Base-by-base conservation (phyloP, 352 stramenopile genomes). In the Globisporangium cylindrosporum region DNA sequence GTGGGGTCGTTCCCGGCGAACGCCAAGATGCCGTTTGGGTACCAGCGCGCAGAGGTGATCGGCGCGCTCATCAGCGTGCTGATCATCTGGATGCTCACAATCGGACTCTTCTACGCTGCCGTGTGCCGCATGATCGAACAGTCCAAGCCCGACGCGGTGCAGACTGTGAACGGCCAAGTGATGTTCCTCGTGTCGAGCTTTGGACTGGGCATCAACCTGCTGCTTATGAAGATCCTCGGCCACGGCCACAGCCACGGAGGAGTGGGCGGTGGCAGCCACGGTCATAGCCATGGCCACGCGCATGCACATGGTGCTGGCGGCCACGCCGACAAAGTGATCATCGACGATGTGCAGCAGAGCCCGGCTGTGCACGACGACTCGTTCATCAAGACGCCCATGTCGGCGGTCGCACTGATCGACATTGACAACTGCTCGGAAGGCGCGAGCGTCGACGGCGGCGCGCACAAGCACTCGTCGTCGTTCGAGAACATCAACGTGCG, bases 111-210 rank as follows among this genome's bases (percentile, higher is more conserved):
- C 3, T 92, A 90, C 34, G 93, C 98, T 61, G 98, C 97, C 0
- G 69, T 99, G 56, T 59, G 77, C 53, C 84, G 97, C 20, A 82
- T 98, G 32, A 78, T 97, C 60, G 72, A 78, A 20, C 69, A 80
- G 8, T 61, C 78, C 49, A 41, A 83, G 38, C 68, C 67, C 1
- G 69, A 83, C 43, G 77, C 73, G 0, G 76, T 80, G 46, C 67
- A 87, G 54, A 71, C 74, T 29, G 93, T 99, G 5, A 86, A 99
- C 74, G 98, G 97, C 62, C 89, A 93, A 58, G 67, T 98, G 59
- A 99, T 99, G 98, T 96, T 95, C 69, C 71, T 92, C 10, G 92
- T 99, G 25, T 94, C 97, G 4, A 73, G 83, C 43, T 92, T 98
- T 70, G 97, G 97, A 12, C 86, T 99, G 6, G 63, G 97, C 2